These are phyloP conservation scores for Astraeus odoratus DNA, from an alignment of 768 basidiomycete species.

Conservation along the genomic window DNA sequence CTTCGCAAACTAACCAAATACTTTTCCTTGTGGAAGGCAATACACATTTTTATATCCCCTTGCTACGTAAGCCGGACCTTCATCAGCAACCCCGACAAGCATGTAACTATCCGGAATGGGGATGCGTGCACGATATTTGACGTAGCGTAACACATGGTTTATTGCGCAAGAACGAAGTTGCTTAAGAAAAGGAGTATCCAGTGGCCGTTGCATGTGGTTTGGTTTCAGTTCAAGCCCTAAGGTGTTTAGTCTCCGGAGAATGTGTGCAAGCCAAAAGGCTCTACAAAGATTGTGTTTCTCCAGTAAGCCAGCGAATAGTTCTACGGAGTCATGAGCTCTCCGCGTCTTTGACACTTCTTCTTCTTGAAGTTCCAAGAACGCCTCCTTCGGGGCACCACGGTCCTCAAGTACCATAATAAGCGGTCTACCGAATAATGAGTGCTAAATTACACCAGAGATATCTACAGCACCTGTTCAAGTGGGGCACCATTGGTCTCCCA, in stretches of 20 bases:
- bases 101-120: conserved; percentile 59
- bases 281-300: conserved; percentile 39
- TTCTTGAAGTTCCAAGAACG: conserved; percentile 59
- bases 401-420: conserved; percentile 77
- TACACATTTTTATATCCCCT: conserved; percentile 49
- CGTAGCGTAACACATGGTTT: conserved; percentile 58
- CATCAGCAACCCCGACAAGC: conserved; percentile 79
- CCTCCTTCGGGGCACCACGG: conserved; percentile 50
- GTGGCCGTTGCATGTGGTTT: conserved; percentile 23
- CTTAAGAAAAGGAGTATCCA: conserved; percentile 52
- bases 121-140: conserved; percentile 74
- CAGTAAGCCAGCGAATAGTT: conserved; percentile 43
- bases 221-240: conserved; percentile 43
- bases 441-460: not conserved
- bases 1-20: conserved; percentile 48
- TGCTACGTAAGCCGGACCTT: conserved; percentile 57
- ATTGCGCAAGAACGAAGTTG: conserved; percentile 55
- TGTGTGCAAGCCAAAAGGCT: conserved; percentile 41
- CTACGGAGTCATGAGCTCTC: conserved; percentile 53
- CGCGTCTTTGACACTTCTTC: conserved; percentile 47
- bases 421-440: conserved; percentile 36
- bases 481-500: conserved; percentile 49
- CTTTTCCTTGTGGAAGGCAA: conserved; percentile 46
- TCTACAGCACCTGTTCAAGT: conserved; percentile 61
- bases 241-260: conserved; percentile 44